Percentiles rank a stretch among this genome's conserved stretches.
Conservation (phyloP, 2,329 filamentous ascomycete genomes). For the Pseudogymnoascus sp. region DNA sequence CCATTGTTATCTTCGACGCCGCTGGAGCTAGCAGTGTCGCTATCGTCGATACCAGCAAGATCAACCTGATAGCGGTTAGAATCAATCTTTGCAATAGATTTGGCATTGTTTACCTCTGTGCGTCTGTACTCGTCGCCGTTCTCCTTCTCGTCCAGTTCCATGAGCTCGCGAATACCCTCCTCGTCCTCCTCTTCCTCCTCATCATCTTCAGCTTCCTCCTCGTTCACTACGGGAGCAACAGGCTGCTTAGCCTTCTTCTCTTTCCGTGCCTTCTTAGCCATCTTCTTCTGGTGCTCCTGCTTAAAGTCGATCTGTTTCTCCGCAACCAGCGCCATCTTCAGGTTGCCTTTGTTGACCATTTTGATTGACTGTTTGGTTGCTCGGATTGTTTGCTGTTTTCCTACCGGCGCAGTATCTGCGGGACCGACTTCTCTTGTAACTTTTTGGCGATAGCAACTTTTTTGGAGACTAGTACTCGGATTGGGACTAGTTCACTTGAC, state of each 20-base stretch:
- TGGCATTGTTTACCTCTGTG: slow-evolving; percentile 27
- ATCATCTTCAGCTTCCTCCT: slow-evolving; percentile 35
- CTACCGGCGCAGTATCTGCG: slow-evolving; percentile 1
- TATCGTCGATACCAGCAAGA: slow-evolving; percentile 49
- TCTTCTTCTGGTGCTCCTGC: slow-evolving; percentile 34
- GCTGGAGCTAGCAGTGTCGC: slow-evolving; percentile 54
- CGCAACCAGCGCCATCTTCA: slow-evolving; percentile 46
- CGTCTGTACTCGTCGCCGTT: slow-evolving; percentile 33
- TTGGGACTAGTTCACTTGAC: slow-evolving; percentile 4
- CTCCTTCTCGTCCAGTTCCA: slow-evolving; percentile 28
- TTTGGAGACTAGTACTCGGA: slow-evolving; percentile 9
- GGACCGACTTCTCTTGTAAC: slow-evolving; percentile 6
- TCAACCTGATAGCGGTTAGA: slow-evolving; percentile 35
- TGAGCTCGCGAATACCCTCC: slow-evolving; percentile 18
- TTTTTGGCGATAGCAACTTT: slow-evolving; percentile 7
- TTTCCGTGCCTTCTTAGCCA: slow-evolving; percentile 31
- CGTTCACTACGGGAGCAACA: slow-evolving; percentile 31
- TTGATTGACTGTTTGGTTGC: slow-evolving; percentile 12
- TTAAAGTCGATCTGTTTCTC: slow-evolving; percentile 47
- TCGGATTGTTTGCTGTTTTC: not conserved
- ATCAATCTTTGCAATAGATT: slow-evolving; percentile 7
- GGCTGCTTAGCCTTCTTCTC: slow-evolving; percentile 18
- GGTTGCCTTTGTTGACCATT: slow-evolving; percentile 34
- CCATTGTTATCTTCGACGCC: slow-evolving; percentile 42
- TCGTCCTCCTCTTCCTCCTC: slow-evolving; percentile 28